Percentiles rank a stretch among this genome's conserved stretches.
Evolutionary conservation across 1,139 yeast species (phyloP).

Genomic region (Suhomyces bribrorum): DNA sequence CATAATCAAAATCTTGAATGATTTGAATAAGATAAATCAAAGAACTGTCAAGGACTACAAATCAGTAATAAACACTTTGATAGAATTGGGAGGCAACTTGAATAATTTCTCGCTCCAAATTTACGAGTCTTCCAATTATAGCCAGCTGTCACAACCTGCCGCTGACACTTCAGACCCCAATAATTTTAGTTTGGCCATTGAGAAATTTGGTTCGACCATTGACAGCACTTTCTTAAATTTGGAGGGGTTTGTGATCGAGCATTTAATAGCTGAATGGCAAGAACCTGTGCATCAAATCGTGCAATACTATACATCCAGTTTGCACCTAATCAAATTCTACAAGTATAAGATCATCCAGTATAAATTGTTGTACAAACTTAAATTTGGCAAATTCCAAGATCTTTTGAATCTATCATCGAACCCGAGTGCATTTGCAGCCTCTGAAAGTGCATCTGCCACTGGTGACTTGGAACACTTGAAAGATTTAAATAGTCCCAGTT

Average conservation of each 20-base stretch:
- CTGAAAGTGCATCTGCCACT: slow-evolving; percentile 3
- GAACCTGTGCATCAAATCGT: slow-evolving; percentile 47
- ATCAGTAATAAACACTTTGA: slow-evolving; percentile 31
- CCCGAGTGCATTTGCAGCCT: slow-evolving; percentile 3
- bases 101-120: slow-evolving; percentile 50
- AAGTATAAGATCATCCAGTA: slow-evolving; percentile 48
- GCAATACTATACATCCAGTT: slow-evolving; percentile 41
- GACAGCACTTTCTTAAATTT: slow-evolving; percentile 44
- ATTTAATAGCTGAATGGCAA: slow-evolving; percentile 48
- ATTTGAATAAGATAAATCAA: slow-evolving; percentile 37
- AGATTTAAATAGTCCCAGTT: slow-evolving; percentile 44
- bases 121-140: slow-evolving; percentile 28
- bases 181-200: slow-evolving; percentile 37
- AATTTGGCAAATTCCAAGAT: slow-evolving; percentile 44
- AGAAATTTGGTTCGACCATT: slow-evolving; percentile 49
- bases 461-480: slow-evolving; percentile 26
- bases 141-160: slow-evolving; percentile 9
- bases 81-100: slow-evolving; percentile 50
- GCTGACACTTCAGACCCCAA: slow-evolving; percentile 16
- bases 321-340: slow-evolving; percentile 45
- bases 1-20: slow-evolving; percentile 34
- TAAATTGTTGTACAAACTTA: slow-evolving; percentile 42
- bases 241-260: slow-evolving; percentile 38
- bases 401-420: slow-evolving; percentile 29
- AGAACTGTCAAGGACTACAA: slow-evolving; percentile 34